These are phyloP conservation scores for Lolium rigidum DNA, from an alignment of 176 grass and related monocot species.

Conservation along the genomic window DNA sequence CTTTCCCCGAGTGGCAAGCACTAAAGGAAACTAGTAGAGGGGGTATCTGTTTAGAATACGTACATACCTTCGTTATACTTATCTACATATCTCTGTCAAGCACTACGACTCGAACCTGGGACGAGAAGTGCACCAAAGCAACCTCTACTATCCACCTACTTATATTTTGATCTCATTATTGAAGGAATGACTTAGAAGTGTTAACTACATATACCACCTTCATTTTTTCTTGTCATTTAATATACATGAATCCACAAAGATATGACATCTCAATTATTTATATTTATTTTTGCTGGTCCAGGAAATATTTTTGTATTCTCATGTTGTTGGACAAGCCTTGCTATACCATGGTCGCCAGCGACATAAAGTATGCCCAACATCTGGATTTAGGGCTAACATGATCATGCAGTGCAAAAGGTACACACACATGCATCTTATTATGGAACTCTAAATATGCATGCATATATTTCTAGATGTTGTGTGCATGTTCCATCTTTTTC, in stretches of 20 bases:
- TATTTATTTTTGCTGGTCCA: background rate
- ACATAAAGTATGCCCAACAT: background rate
- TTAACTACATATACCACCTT: background rate
- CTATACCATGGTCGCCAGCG: background rate
- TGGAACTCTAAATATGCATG: background rate
- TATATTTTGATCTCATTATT: background rate
- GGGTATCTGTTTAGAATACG: too few species aligned
- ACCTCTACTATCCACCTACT: background rate
- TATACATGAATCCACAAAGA: background rate
- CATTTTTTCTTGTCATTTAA: too few species aligned
- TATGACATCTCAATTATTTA: background rate
- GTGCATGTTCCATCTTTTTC: background rate
- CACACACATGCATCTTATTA: background rate
- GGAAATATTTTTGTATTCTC: background rate
- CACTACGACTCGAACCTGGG: too few species aligned
- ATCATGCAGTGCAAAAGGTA: background rate
- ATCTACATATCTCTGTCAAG: too few species aligned
- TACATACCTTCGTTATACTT: too few species aligned
- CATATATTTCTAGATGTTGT: background rate
- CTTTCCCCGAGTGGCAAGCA: too few species aligned
- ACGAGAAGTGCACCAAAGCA: background rate
- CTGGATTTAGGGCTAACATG: background rate
- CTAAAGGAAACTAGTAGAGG: too few species aligned
- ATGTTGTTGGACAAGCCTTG: background rate
- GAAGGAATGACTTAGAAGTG: background rate